Evolutionary conservation across 768 basidiomycete species (phyloP).

Genomic region (Imleria badia): DNA sequence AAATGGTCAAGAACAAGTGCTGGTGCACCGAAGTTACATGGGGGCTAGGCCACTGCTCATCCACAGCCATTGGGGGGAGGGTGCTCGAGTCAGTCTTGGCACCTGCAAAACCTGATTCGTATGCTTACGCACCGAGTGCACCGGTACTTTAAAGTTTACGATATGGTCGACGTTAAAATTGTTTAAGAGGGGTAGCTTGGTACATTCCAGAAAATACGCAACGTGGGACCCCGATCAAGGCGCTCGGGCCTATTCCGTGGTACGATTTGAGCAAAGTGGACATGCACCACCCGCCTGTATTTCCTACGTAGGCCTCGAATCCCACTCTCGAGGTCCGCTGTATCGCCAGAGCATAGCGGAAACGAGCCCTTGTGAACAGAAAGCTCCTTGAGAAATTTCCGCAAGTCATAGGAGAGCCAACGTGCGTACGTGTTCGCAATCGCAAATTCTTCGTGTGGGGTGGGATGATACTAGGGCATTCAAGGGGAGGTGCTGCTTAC

Average conservation of each 20-base stretch:
- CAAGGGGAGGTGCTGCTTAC: conserved; percentile 21
- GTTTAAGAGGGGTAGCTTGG: conserved; percentile 4
- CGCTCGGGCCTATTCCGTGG: conserved; percentile 11
- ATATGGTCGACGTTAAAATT: conserved; percentile 12
- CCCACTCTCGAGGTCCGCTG: conserved; percentile 10
- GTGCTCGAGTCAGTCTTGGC: conserved; percentile 11
- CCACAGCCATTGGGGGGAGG: conserved; percentile 14
- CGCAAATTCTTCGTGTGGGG: conserved; percentile 23
- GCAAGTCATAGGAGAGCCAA: conserved; percentile 19
- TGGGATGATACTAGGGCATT: conserved; percentile 5
- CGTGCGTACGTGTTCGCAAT: conserved; percentile 20
- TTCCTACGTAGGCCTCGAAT: conserved; percentile 20
- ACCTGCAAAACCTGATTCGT: conserved; percentile 18
- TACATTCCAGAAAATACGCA: conserved; percentile 26
- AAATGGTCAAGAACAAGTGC: neutral
- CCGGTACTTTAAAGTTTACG: conserved; percentile 26
- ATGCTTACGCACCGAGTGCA: conserved; percentile 9
- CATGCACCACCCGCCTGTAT: conserved; percentile 28
- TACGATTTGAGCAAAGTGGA: conserved; percentile 11
- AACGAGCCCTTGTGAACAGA: conserved; percentile 13
- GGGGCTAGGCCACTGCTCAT: conserved; percentile 19
- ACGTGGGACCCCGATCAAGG: conserved; percentile 25
- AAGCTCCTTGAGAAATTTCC: conserved; percentile 21
- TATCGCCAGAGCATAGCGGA: conserved; percentile 24
- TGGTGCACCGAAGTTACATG: conserved; percentile 16